phyloP scores from a whole-genome alignment of 2,329 filamentous ascomycete genomes.

The Cladosporium sp. region DNA sequence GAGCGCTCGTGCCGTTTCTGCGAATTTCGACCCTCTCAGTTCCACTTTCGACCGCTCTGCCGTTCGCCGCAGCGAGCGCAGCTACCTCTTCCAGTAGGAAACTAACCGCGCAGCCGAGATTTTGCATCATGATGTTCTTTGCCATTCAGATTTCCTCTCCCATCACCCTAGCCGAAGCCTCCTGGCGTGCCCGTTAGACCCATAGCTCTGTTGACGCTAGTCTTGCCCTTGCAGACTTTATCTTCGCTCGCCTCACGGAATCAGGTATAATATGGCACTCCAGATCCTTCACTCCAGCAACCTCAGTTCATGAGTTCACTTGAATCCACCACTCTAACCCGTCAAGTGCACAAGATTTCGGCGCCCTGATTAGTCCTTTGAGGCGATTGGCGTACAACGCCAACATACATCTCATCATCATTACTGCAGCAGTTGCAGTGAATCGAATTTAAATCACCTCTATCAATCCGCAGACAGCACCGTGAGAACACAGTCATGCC shows the following conservation, averaged over 20 bases:
- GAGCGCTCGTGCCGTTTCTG: constrained; percentile 5
- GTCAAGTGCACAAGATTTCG: too few species aligned
- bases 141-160: background rate
- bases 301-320: background rate
- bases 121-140: constrained; percentile 2
- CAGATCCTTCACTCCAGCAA: background rate
- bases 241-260: background rate
- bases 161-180: background rate
- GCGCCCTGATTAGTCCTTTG: too few species aligned
- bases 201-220: background rate
- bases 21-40: background rate
- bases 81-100: background rate
- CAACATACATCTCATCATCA: background rate
- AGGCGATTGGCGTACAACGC: too few species aligned
- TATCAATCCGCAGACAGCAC: too few species aligned
- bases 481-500: background rate
- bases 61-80: background rate
- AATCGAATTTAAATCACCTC: too few species aligned
- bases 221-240: background rate
- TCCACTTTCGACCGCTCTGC: constrained; percentile 3
- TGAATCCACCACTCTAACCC: too few species aligned
- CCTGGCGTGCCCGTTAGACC: background rate
- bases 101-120: background rate
- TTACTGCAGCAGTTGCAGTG: background rate
- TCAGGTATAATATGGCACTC: background rate